Conservation (phyloP, 2,329 filamentous ascomycete genomes). For the Diaporthe vexans region DNA sequence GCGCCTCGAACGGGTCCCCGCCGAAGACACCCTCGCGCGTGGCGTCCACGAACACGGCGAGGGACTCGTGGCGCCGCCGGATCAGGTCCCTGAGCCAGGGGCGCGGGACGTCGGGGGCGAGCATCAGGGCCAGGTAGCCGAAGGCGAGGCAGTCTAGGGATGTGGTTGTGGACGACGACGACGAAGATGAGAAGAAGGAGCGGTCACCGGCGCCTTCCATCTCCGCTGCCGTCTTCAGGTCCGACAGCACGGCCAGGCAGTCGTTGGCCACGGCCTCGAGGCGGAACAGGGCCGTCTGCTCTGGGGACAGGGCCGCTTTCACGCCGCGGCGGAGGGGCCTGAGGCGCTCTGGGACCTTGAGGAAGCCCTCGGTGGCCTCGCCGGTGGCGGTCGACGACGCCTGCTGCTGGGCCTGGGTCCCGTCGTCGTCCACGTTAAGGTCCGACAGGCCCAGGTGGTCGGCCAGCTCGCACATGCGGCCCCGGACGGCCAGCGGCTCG, state of each 20-base stretch:
- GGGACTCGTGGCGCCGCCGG: conserved; percentile 42
- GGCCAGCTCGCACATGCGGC: conserved; percentile 78
- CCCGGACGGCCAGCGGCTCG: conserved; percentile 80
- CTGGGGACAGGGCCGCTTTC: conserved; percentile 74
- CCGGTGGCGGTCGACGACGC: conserved; percentile 47
- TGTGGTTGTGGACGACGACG: conserved; percentile 55
- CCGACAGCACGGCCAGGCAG: conserved; percentile 79
- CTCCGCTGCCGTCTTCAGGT: conserved; percentile 68
- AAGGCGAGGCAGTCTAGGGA: conserved; percentile 84
- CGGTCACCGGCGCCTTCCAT: conserved; percentile 50
- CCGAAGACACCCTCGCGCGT: conserved; percentile 40
- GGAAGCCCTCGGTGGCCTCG: conserved; percentile 48
- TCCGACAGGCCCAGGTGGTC: conserved; percentile 78
- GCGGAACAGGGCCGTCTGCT: conserved; percentile 80
- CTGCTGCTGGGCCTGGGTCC: conserved; percentile 15
- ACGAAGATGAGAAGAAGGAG: conserved; percentile 22
- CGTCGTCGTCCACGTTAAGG: conserved; percentile 68
- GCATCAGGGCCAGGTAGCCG: conserved; percentile 84
- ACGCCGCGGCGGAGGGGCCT: conserved; percentile 69
- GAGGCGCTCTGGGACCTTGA: conserved; percentile 60
- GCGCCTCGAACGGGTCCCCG: conserved; percentile 31
- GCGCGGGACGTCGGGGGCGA: conserved; percentile 56
- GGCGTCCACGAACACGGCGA: conserved; percentile 46
- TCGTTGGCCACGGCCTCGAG: conserved; percentile 80
- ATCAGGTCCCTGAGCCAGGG: conserved; percentile 51